phyloP scores from a whole-genome alignment of 768 basidiomycete species.

The Kwoniella sp. region DNA sequence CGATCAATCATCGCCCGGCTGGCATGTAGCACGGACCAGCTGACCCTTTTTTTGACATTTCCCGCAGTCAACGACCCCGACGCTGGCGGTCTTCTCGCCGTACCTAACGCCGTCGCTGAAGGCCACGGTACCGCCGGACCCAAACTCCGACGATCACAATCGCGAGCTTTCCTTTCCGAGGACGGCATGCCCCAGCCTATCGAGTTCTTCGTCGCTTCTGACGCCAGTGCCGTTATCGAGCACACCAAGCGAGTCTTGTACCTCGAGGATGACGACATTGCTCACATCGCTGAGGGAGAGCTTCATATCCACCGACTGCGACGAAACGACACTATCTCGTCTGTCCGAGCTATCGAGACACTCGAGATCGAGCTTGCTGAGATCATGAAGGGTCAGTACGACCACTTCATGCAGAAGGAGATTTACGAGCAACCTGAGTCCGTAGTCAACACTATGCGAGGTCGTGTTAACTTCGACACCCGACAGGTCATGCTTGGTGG shows the following conservation, averaged over 20 bases:
- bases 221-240: conserved; percentile 93
- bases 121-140: conserved; percentile 59
- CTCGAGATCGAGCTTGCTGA: conserved; percentile 99
- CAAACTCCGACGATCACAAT: conserved; percentile 89
- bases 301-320: conserved; percentile 98
- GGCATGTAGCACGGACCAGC: background rate
- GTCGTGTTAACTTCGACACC: conserved; percentile 96
- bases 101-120: conserved; percentile 61
- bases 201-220: conserved; percentile 98
- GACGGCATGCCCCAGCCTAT: conserved; percentile 98
- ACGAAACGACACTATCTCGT: conserved; percentile 70
- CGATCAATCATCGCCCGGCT: background rate
- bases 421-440: conserved; percentile 98
- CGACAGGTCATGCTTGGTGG: conserved; percentile 92
- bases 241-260: conserved; percentile 99
- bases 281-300: conserved; percentile 94
- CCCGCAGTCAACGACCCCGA: conserved; percentile 56
- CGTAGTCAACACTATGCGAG: conserved; percentile 99
- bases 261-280: conserved; percentile 98
- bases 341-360: conserved; percentile 94
- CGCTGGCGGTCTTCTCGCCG: conserved; percentile 63
- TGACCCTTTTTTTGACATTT: background rate
- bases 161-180: conserved; percentile 96
- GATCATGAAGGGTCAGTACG: conserved; percentile 99
- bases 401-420: conserved; percentile 99